Evolutionary conservation across 1,284 basidiomycete genomes (phyloP), one percentile per base, ranked within the genome.

Genomic region (Tausonia pullulans): DNA sequence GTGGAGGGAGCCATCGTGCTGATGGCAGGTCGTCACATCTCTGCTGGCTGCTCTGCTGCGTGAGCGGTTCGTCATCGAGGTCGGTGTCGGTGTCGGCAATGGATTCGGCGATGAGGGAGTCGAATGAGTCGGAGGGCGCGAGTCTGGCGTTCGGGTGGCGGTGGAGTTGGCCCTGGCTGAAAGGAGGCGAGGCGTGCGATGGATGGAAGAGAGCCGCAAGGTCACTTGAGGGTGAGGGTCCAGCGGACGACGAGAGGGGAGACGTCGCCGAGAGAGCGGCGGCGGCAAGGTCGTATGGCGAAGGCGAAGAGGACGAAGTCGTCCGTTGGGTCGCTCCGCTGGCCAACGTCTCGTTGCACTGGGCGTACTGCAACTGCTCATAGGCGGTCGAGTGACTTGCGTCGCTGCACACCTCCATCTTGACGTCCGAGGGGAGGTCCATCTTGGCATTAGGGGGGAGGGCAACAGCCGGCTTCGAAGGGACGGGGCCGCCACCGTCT

Each of bases 1-100:
- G 60, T 55, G 43, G 53, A 41, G 53, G 5, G 48, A 51, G 53
- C 58, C 58, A 65, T 58, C 64, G 54, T 60, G 59, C 59, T 60
- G 54, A 61, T 63, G 64, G 59, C 54, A 53, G 44, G 57, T 53
- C 14, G 27, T 27, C 27, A 27, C 27, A 27, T 27, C 27, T 27
- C 27, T 27, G 27, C 27, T 27, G 27, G 27, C 50, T 43, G 44
- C 40, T 60, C 58, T 51, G 39, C 8, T 44, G 39, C 16, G 13
- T 39, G 45, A 45, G 6, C 4, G 2, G 44, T 13, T n/a, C 48
- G n/a, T 58, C 13, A 44, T 39, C 16, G 54, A 39, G 11, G 39
- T 52, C 14, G 63, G 10, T 14, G 62, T 27, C 16, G 57, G 40
- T 54, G 57, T 10, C 44, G 57, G 39, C 39, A 46, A 14, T 53